phyloP scores from a whole-genome alignment of 2,329 filamentous ascomycete species.

The Aspergillus phoenicis region DNA sequence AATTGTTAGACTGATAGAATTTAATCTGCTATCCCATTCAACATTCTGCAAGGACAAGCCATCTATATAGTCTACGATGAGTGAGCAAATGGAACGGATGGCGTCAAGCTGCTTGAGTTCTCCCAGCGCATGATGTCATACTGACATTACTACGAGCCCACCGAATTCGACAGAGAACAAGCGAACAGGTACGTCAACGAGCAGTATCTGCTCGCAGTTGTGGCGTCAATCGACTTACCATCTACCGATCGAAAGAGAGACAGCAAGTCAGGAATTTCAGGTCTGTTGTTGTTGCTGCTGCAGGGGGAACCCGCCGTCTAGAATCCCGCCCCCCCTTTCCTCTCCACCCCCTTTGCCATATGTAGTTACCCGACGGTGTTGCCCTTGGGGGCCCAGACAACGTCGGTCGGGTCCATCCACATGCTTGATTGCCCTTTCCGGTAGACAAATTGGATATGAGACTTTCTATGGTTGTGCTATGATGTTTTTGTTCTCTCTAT shows the following conservation, averaged over 20 bases:
- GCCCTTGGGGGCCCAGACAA: background rate
- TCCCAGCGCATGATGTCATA: constrained; percentile 16
- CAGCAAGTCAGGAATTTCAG: background rate
- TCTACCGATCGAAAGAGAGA: background rate
- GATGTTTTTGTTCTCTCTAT: background rate
- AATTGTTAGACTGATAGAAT: background rate
- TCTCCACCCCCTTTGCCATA: too few relatives aligned
- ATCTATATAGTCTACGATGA: constrained; percentile 1
- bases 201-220: background rate
- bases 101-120: background rate
- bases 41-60: background rate
- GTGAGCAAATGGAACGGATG: background rate
- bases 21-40: background rate
- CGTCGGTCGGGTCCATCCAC: background rate
- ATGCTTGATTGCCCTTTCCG: constrained; percentile 3
- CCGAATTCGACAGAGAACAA: background rate
- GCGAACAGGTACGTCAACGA: constrained; percentile 17
- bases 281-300: background rate
- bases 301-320: background rate
- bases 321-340: background rate
- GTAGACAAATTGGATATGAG: background rate
- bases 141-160: constrained; percentile 8
- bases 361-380: background rate
- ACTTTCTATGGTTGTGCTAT: background rate
- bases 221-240: background rate